phyloP scores from a whole-genome alignment of 2,329 filamentous ascomycete species.

The Neocucurbitaria cava region DNA sequence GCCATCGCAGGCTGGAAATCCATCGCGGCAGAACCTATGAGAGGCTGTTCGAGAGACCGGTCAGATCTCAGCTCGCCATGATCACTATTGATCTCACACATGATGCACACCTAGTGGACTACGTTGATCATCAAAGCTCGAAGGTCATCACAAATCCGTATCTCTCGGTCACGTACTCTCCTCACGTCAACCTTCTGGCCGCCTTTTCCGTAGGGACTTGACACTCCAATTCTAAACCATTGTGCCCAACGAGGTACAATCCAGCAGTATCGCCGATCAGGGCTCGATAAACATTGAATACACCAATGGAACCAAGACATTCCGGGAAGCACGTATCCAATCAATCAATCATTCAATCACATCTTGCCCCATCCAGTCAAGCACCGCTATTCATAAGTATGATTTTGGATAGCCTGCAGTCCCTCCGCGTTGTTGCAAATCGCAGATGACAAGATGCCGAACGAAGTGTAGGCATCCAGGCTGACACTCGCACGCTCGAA shows the following conservation, averaged over 20 bases:
- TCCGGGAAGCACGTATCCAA: background rate
- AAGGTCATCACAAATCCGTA: background rate
- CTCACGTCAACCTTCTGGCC: background rate
- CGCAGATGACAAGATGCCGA: too few species aligned
- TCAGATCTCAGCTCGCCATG: background rate
- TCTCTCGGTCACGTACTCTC: background rate
- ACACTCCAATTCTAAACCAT: background rate
- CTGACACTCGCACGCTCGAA: too few species aligned
- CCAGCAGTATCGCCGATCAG: background rate
- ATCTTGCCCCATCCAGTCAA: background rate
- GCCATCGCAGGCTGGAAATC: slow-evolving; percentile 9
- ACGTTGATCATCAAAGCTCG: background rate
- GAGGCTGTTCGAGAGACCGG: background rate
- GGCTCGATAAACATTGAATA: background rate
- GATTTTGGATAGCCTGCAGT: too few species aligned
- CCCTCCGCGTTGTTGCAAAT: too few species aligned
- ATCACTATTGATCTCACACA: background rate
- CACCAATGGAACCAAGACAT: background rate
- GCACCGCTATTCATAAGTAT: background rate
- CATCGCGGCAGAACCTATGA: slow-evolving; percentile 17
- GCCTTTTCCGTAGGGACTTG: background rate
- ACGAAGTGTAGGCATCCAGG: too few species aligned
- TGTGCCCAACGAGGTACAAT: background rate
- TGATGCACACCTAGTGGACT: background rate
- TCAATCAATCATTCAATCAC: background rate